phyloP scores from a whole-genome alignment of 2,329 filamentous ascomycete genomes.

The Pyricularia grisea region DNA sequence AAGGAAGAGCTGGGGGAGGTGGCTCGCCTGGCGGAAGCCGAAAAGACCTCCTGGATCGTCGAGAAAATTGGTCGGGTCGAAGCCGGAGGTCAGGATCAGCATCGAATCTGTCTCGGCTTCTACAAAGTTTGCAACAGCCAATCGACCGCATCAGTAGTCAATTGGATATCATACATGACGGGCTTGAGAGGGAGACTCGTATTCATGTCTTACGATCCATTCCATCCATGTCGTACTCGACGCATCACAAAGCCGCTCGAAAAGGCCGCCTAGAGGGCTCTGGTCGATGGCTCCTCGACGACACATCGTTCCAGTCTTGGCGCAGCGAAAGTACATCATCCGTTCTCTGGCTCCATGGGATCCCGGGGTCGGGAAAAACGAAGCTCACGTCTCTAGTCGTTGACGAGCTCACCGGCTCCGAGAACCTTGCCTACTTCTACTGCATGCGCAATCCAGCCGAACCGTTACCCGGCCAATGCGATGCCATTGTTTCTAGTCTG shows the following conservation, averaged over 20 bases:
- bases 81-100: background rate
- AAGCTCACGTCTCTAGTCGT: background rate
- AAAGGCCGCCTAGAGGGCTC: too few species aligned
- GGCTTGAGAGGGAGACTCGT: background rate
- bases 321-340: background rate
- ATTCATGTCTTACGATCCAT: background rate
- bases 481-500: too few species aligned
- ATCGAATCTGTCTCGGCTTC: background rate
- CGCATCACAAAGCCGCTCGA: background rate
- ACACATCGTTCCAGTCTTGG: background rate
- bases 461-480: too few species aligned
- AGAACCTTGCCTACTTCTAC: too few species aligned
- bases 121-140: background rate
- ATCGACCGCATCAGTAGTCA: background rate
- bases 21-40: too few species aligned
- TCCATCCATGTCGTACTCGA: background rate
- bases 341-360: background rate
- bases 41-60: too few species aligned
- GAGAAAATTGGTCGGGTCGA: too few species aligned
- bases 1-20: too few species aligned
- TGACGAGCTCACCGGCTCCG: background rate
- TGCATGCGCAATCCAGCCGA: too few species aligned
- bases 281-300: background rate
- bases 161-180: background rate
- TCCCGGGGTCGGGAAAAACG: background rate